phyloP scores from a whole-genome alignment of 2,329 filamentous ascomycete genomes.

The Alternaria novae-zelandiae region DNA sequence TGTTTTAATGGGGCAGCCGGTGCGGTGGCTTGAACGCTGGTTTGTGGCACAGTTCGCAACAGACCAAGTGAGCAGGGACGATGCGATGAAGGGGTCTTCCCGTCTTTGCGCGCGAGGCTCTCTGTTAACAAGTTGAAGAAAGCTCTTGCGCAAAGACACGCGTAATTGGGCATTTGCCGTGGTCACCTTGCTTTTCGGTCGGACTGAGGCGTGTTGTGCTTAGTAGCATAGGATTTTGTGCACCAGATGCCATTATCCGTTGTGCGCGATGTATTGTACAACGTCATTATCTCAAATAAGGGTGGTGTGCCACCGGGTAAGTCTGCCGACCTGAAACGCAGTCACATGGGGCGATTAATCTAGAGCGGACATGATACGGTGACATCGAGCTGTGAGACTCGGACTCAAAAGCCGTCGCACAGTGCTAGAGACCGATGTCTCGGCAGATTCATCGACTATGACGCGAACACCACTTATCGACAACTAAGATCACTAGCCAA shows the following conservation, averaged over 20 bases:
- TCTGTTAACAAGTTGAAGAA: background rate
- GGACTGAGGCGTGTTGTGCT: background rate
- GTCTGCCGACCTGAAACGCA: background rate
- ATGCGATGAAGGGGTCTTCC: background rate
- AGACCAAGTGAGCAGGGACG: background rate
- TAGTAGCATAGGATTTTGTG: background rate
- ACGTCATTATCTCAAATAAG: background rate
- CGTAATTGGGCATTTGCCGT: background rate
- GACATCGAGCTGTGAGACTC: background rate
- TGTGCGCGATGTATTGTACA: background rate
- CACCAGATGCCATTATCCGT: background rate
- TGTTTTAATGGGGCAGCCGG: background rate
- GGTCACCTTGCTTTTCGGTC: background rate
- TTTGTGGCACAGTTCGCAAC: background rate
- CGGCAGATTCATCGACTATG: background rate
- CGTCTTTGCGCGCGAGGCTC: background rate
- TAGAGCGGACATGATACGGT: background rate
- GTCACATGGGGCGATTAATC: background rate
- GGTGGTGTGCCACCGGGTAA: background rate
- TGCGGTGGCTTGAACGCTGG: background rate
- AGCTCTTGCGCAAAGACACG: background rate
- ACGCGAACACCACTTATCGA: background rate
- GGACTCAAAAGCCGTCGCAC: background rate
- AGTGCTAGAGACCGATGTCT: background rate
- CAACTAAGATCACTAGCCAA: background rate